Evolutionary conservation across 73 alveolate genomes (phyloP).

Genomic region (Uronychia setigera): DNA sequence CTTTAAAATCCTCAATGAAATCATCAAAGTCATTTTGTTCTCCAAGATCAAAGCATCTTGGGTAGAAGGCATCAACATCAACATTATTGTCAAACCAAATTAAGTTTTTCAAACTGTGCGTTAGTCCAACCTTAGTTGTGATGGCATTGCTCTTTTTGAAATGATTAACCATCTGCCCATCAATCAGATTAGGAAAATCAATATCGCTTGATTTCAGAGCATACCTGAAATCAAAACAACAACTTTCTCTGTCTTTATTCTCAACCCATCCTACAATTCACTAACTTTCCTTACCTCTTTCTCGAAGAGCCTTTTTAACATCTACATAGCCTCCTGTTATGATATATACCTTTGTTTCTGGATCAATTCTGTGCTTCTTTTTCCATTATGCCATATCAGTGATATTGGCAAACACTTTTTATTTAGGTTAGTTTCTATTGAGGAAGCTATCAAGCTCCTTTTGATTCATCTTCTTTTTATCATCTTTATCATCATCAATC

Average conservation of each 20-base stretch:
- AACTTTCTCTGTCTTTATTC: conserved; percentile 83
- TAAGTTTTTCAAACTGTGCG: conserved; percentile 87
- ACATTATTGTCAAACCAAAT: conserved; percentile 90
- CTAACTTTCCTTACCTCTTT: conserved; percentile 66
- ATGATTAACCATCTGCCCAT: conserved; percentile 88
- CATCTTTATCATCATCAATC: background rate
- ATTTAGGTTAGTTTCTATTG: conserved; percentile 54
- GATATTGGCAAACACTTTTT: conserved; percentile 52
- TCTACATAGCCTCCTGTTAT: conserved; percentile 91
- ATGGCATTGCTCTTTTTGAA: conserved; percentile 88
- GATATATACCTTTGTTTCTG: conserved; percentile 68
- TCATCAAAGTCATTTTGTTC: conserved; percentile 92
- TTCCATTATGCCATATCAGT: conserved; percentile 73
- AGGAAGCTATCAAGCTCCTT: conserved; percentile 38
- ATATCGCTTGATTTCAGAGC: conserved; percentile 90
- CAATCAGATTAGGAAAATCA: conserved; percentile 81
- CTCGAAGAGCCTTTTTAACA: conserved; percentile 74
- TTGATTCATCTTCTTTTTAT: conserved; percentile 29
- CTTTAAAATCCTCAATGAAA: conserved; percentile 92
- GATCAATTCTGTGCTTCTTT: conserved; percentile 68
- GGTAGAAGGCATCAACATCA: conserved; percentile 96
- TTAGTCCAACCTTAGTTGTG: conserved; percentile 96
- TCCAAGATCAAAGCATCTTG: conserved; percentile 94
- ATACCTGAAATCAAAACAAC: conserved; percentile 90
- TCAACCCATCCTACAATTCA: conserved; percentile 84